Conservation (phyloP, 352 stramenopile genomes). For the Nothophytophthora sp. region DNA sequence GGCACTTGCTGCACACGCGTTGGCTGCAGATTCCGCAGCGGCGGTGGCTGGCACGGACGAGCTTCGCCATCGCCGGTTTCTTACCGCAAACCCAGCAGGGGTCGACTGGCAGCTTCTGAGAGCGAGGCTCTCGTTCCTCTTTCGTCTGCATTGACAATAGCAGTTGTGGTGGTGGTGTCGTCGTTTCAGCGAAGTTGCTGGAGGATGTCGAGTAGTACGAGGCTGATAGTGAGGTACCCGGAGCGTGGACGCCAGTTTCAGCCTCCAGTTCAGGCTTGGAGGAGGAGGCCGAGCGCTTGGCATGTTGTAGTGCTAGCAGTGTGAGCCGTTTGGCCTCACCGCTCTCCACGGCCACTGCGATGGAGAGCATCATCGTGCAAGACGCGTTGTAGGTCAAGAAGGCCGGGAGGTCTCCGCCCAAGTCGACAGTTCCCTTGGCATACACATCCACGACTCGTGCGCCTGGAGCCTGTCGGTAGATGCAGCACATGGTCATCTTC, state of each 20-base stretch:
- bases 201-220: constrained; percentile 20
- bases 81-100: constrained; percentile 23
- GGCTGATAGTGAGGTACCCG: no score
- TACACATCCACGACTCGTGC: constrained; percentile 46
- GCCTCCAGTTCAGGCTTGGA: constrained; percentile 1
- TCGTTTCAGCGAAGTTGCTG: no score
- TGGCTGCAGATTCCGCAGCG: constrained; percentile 37
- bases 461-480: constrained; percentile 48
- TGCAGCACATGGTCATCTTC: constrained; percentile 57
- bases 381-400: constrained; percentile 22
- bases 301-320: constrained; percentile 20
- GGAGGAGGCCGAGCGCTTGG: no score
- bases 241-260: no score
- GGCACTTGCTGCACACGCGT: constrained; percentile 38
- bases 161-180: constrained; percentile 2
- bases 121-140: constrained; percentile 1
- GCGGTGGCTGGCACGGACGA: constrained; percentile 21
- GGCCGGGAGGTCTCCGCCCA: constrained; percentile 29
- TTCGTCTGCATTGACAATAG: not conserved
- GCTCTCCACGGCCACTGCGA: constrained; percentile 25
- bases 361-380: constrained; percentile 26
- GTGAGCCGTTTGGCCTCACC: constrained; percentile 36
- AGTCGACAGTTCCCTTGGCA: constrained; percentile 43
- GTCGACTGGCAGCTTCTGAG: constrained; percentile 1
- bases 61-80: constrained; percentile 19